phyloP scores from a whole-genome alignment of 108 stramenopile species.

The Pseudonitzschia multiseries region DNA sequence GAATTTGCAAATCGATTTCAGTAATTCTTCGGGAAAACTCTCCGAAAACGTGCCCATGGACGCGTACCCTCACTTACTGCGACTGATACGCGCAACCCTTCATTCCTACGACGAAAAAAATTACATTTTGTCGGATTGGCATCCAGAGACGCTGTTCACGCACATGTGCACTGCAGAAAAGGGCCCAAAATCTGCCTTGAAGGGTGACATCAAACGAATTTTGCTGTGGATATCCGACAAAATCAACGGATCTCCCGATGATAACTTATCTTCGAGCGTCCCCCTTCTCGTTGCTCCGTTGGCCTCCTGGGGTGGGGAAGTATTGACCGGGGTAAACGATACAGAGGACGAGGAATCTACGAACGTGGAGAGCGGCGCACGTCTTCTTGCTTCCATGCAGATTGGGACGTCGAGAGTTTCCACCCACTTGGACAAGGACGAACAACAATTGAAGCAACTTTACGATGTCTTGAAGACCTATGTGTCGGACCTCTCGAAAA shows the following conservation, averaged over 20 bases:
- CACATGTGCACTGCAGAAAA: conserved; percentile 57
- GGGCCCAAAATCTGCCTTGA: conserved; percentile 57
- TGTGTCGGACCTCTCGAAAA: neutral
- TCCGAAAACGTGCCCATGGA: conserved; percentile 18
- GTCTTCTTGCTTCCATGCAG: conserved; percentile 35
- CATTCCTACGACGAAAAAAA: conserved; percentile 46
- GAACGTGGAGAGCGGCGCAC: conserved; percentile 23
- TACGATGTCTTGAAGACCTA: neutral
- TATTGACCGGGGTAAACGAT: conserved; percentile 15
- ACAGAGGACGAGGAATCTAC: conserved; percentile 20
- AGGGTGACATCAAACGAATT: conserved; percentile 37
- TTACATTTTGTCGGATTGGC: conserved; percentile 63
- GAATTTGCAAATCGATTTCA: neutral
- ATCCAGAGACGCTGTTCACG: conserved; percentile 76
- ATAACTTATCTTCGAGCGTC: conserved; percentile 29
- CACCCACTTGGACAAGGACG: neutral
- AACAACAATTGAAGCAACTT: conserved; percentile 4
- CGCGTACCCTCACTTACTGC: conserved; percentile 59
- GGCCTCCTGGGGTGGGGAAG: conserved; percentile 28
- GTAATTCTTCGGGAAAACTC: neutral
- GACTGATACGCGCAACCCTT: conserved; percentile 31
- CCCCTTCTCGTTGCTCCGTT: conserved; percentile 55
- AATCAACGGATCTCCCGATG: conserved; percentile 41
- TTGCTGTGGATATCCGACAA: conserved; percentile 62
- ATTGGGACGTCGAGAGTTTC: neutral